phyloP scores from a whole-genome alignment of 768 basidiomycete species.

The Paxillus involutus region DNA sequence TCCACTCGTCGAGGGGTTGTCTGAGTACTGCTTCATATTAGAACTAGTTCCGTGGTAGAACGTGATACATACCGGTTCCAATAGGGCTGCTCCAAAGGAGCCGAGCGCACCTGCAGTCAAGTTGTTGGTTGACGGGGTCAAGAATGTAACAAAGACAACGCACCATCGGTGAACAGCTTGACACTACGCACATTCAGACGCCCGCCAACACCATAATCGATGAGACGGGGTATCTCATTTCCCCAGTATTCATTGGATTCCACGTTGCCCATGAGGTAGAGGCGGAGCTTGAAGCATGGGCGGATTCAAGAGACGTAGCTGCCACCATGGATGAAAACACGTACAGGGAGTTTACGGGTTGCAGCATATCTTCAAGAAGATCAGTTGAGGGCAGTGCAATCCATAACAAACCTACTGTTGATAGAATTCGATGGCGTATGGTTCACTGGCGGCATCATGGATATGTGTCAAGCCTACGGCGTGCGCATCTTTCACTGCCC shows the following conservation, averaged over 20 bases:
- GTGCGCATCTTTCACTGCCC: conserved; percentile 67
- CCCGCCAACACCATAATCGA: conserved; percentile 54
- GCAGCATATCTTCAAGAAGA: conserved; percentile 59
- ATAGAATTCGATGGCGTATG: conserved; percentile 60
- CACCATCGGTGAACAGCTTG: conserved; percentile 79
- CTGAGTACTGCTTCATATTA: conserved; percentile 53
- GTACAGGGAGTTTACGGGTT: conserved; percentile 63
- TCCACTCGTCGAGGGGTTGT: conserved; percentile 70
- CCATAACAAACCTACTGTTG: conserved; percentile 44
- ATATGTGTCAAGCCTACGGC: conserved; percentile 80
- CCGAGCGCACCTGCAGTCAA: conserved; percentile 72
- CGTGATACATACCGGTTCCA: conserved; percentile 49
- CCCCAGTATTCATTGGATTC: conserved; percentile 67
- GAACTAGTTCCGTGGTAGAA: neutral
- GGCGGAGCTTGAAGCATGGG: conserved; percentile 44
- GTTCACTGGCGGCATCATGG: conserved; percentile 72
- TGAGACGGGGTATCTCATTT: conserved; percentile 52
- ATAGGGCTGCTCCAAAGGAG: conserved; percentile 87
- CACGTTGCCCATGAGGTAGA: conserved; percentile 61
- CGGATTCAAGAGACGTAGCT: neutral
- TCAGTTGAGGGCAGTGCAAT: neutral
- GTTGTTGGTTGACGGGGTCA: conserved; percentile 2
- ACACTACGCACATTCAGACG: conserved; percentile 62
- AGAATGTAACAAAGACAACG: neutral
- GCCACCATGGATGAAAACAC: conserved; percentile 18